Evolutionary conservation across 75 land plant species (phyloP), one percentile per base, ranked within the genome.

Genomic region (Chamaecyparis obtusa): DNA sequence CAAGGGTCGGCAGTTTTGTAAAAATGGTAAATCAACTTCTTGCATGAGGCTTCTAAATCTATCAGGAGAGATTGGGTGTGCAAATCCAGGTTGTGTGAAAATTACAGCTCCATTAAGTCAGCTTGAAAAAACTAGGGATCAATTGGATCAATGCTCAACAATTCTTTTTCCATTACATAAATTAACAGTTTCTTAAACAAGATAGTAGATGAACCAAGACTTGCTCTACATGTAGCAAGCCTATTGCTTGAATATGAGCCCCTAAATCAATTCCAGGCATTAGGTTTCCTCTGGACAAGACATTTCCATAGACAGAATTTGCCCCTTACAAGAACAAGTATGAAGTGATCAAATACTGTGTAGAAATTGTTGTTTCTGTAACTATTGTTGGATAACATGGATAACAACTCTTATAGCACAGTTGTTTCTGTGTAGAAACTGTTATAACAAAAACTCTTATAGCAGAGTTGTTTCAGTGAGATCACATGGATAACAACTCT

Each of bases 251-350:
- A 92, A 84, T 87, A 91, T 86, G 87, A 75, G 13, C 24, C 51
- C 81, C 90, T 11, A 16, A 69, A 32, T 14, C 84, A 17, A 33
- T 35, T 69, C 78, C 60, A 75, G 30, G 54, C 83, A 83, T 39
- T 76, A 64, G 94, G 17, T 91, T 92, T 44, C 96, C 96, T 83
- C 94, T 94, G 27, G 99, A 85, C 77, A 88, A 85, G 41, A 93
- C 87, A 41, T 98, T 96, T 85, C 99, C 99, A 43, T 94, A 90
- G 85, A 94, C 97, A 54, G 91, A 91, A 88, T 98, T 98, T 93
- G 93, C 99, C 67, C 99, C 99, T 30, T 98, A 98, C 81, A 55
- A 85, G 69, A 89, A 88, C 43, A 79, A 51, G n/a, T n/a, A n/a
- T n/a, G n/a, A n/a, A n/a, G n/a, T n/a, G n/a, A n/a, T n/a, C n/a